Evolutionary conservation across 1,139 yeast genomes (phyloP), one percentile per base, ranked within the genome.

Genomic region (Hemisphaericaspora lyxosophila): DNA sequence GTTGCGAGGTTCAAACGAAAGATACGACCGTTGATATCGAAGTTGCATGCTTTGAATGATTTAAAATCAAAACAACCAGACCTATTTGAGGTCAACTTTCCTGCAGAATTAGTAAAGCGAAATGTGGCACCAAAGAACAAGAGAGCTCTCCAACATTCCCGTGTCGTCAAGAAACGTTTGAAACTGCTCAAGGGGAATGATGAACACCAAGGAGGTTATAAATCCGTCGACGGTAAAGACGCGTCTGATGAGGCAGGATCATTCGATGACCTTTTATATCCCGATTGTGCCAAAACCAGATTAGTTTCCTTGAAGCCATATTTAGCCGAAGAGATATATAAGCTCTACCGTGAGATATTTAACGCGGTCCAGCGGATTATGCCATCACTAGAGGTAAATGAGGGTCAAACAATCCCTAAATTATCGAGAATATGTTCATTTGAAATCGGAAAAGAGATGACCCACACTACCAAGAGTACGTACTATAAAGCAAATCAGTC

Each of bases 21-120:
- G 3, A 55, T 63, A 7, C 57, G 75, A 20, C 75, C 75, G 11
- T 49, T 70, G 14, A 43, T 67, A 6, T 50, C 70, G 33, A 67
- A 66, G 39, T 54, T 68, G 17, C 73, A 67, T 47, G 45, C 55
- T 4, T 53, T 69, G 27, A 61, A 64, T 33, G 66, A 61, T 31
- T 38, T 57, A 33, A 48, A 48, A 36, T 36, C 44, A 13, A 62
- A 59, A 40, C 53, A 55, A 35, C 62, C 69, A 2, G 41, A 48
- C 11, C 42, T 49, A n/a, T 40, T 56, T 13, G 48, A 39, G 4
- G 48, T 56, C 28, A 35, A 38, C 13, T 42, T 42, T 20, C 38
- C 30, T 13, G 7, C 30, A 15, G 30, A 26, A 15, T 26, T 26
- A 2, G 5, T n/a, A 15, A 15, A 26, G 16, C 14, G 15, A 15